These are phyloP conservation scores for Parasarocladium wereldwijsianum DNA, from an alignment of 2,329 filamentous ascomycete species.

Conservation along the genomic window DNA sequence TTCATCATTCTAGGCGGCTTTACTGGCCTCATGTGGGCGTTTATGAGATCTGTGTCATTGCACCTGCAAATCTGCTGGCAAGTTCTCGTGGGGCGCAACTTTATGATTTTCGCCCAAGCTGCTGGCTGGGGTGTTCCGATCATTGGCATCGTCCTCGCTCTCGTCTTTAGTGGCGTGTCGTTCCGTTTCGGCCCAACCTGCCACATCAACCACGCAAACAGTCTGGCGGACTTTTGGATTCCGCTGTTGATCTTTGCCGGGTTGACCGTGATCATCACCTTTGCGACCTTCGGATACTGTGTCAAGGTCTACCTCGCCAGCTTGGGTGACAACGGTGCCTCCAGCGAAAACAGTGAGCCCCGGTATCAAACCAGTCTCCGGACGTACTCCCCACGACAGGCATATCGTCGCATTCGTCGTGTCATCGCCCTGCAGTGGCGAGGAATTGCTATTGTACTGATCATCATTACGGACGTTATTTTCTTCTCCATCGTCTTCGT, in stretches of 20 bases:
- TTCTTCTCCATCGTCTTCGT: slow-evolving; percentile 91
- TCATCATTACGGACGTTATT: slow-evolving; percentile 82
- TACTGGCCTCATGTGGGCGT: slow-evolving; percentile 76
- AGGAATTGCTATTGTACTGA: slow-evolving; percentile 75
- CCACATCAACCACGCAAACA: slow-evolving; percentile 84
- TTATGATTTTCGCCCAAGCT: slow-evolving; percentile 74
- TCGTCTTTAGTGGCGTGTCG: slow-evolving; percentile 80
- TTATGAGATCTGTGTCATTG: slow-evolving; percentile 76
- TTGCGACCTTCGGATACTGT: slow-evolving; percentile 81
- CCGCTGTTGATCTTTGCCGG: slow-evolving; percentile 69
- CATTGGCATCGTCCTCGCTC: slow-evolving; percentile 58
- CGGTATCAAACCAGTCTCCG: slow-evolving; percentile 57
- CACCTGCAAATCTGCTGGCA: slow-evolving; percentile 99
- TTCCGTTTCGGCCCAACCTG: slow-evolving; percentile 87
- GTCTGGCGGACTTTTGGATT: slow-evolving; percentile 77
- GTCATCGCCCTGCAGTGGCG: slow-evolving; percentile 91
- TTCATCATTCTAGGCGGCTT: slow-evolving; percentile 79
- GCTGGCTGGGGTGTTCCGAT: slow-evolving; percentile 75
- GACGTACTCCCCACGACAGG: slow-evolving; percentile 56
- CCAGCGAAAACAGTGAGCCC: slow-evolving; percentile 58
- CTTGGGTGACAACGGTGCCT: slow-evolving; percentile 55
- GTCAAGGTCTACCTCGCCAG: slow-evolving; percentile 88
- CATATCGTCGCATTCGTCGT: slow-evolving; percentile 72
- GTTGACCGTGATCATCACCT: slow-evolving; percentile 63
- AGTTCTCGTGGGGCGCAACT: slow-evolving; percentile 69